phyloP scores from a whole-genome alignment of 768 basidiomycete genomes.

The Lepiota brunneoincarnata region DNA sequence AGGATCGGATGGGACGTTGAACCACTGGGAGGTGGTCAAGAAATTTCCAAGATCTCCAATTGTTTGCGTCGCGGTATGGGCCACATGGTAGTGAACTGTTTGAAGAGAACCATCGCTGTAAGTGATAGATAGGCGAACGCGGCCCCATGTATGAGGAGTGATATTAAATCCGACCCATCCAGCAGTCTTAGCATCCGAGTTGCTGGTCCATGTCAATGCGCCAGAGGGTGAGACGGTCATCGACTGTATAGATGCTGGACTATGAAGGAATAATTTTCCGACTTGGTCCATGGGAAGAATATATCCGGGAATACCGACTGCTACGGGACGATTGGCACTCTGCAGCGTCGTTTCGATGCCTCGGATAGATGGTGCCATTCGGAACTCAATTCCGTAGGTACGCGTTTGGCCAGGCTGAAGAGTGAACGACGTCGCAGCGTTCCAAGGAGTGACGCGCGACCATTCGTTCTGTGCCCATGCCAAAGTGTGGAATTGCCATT shows the following conservation, averaged over 20 bases:
- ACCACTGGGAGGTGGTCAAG: conserved; percentile 54
- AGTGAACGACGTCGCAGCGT: conserved; percentile 44
- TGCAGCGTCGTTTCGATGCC: conserved; percentile 44
- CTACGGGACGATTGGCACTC: conserved; percentile 41
- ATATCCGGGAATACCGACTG: conserved; percentile 52
- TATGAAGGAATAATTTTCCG: conserved; percentile 51
- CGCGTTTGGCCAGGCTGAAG: conserved; percentile 45
- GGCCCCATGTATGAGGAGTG: conserved; percentile 43
- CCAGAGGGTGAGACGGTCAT: conserved; percentile 43
- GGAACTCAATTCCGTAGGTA: conserved; percentile 53
- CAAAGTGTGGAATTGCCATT: conserved; percentile 59
- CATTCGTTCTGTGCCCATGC: conserved; percentile 58
- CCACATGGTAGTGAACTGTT: conserved; percentile 51
- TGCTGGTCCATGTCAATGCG: conserved; percentile 43
- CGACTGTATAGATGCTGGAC: conserved; percentile 36
- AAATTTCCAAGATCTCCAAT: conserved; percentile 52
- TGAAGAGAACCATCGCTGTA: conserved; percentile 51
- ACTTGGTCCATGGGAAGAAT: conserved; percentile 46
- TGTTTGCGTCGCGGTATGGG: conserved; percentile 41
- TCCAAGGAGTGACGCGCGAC: conserved; percentile 51
- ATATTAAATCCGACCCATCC: conserved; percentile 49
- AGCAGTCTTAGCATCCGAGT: conserved; percentile 37
- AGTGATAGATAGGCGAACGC: conserved; percentile 45
- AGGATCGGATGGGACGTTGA: conserved; percentile 44
- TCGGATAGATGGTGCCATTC: conserved; percentile 47